Evolutionary conservation across 75 land plant species (phyloP).

Genomic region (Cunninghamia lanceolata): DNA sequence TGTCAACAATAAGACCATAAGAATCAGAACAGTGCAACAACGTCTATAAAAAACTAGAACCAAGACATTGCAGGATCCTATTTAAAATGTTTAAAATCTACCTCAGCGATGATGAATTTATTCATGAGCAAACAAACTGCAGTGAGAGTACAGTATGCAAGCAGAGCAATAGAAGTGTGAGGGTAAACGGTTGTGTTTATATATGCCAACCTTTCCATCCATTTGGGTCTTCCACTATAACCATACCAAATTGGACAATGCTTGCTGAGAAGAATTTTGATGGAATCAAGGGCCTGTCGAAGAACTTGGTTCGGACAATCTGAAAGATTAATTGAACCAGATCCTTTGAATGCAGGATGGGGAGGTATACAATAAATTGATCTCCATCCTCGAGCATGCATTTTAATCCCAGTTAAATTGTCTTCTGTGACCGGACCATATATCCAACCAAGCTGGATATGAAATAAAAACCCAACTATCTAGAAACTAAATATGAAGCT

Average conservation of each 20-base stretch:
- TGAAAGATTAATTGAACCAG: constrained; percentile 33
- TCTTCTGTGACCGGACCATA: constrained; percentile 32
- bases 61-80: not conserved
- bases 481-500: constrained; percentile 1
- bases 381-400: constrained; percentile 28
- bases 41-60: not conserved
- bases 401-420: constrained; percentile 25
- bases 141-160: constrained; percentile 28
- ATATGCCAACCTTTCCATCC: constrained; percentile 40
- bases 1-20: constrained; percentile 1
- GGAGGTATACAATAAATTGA: constrained; percentile 41
- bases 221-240: constrained; percentile 32
- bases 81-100: not conserved
- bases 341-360: constrained; percentile 20
- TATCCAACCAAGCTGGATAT: constrained; percentile 50
- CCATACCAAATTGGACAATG: constrained; percentile 84
- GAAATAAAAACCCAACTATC: not conserved
- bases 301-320: constrained; percentile 79
- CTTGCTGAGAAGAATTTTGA: constrained; percentile 73
- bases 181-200: constrained; percentile 46
- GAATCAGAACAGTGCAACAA: constrained; percentile 10
- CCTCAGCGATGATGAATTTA: no score
- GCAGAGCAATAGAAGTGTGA: constrained; percentile 29
- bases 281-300: constrained; percentile 80
- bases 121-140: constrained; percentile 31